These are phyloP conservation scores for Passalora sequoiae DNA, from an alignment of 2,329 filamentous ascomycete species.

Conservation along the genomic window DNA sequence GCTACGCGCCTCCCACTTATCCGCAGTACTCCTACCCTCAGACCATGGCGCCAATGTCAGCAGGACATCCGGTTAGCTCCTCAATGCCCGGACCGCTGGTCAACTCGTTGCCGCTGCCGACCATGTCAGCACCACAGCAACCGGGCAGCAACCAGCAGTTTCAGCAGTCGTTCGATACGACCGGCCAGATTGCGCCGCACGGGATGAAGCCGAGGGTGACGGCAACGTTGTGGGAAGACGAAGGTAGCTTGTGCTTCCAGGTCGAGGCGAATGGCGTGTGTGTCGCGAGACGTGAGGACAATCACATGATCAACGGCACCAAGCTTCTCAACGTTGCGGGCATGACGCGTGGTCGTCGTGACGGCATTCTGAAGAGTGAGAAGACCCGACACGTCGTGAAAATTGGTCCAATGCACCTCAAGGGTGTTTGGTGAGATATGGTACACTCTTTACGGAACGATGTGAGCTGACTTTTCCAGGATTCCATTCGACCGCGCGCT, in stretches of 20 bases:
- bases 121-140: conserved; percentile 28
- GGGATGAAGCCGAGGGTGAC: conserved; percentile 96
- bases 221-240: conserved; percentile 95
- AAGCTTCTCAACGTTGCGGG: conserved; percentile 95
- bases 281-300: conserved; percentile 90
- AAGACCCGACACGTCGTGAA: conserved; percentile 96
- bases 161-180: conserved; percentile 63
- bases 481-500: conserved; percentile 97
- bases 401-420: conserved; percentile 97
- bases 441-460: not conserved
- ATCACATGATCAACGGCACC: conserved; percentile 98
- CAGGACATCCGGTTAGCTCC: conserved; percentile 62
- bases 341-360: conserved; percentile 92
- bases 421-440: conserved; percentile 79
- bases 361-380: conserved; percentile 96
- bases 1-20: conserved; percentile 60
- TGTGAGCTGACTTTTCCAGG: conserved; percentile 48
- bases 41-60: conserved; percentile 73
- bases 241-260: conserved; percentile 95
- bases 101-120: conserved; percentile 60
- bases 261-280: conserved; percentile 95
- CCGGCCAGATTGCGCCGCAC: conserved; percentile 85
- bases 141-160: conserved; percentile 20
- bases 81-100: conserved; percentile 62
- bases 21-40: conserved; percentile 66